phyloP scores from a whole-genome alignment of 2,329 filamentous ascomycete genomes.

The Waltergamsia citrina region DNA sequence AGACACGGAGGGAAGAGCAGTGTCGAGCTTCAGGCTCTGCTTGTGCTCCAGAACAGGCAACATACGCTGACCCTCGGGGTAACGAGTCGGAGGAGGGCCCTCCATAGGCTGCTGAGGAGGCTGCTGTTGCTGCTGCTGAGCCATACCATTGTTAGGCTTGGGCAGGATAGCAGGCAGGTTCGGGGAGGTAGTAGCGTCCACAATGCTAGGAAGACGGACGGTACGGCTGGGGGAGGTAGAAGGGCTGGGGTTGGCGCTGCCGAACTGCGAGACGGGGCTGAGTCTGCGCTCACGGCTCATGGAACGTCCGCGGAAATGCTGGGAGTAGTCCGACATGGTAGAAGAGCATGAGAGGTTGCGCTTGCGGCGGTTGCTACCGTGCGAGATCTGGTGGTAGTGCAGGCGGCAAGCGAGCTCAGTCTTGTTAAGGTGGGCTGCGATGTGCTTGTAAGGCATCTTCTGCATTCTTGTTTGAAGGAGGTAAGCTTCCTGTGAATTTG shows the following conservation, averaged over 20 bases:
- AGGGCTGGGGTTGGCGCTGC: slow-evolving; percentile 34
- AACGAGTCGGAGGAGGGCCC: background rate
- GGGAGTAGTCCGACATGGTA: slow-evolving; percentile 44
- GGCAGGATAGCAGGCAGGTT: slow-evolving; percentile 55
- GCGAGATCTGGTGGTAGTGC: slow-evolving; percentile 79
- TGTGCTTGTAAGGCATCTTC: slow-evolving; percentile 89
- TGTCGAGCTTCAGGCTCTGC: slow-evolving; percentile 47
- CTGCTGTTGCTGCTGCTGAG: background rate
- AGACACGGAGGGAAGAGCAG: slow-evolving; percentile 28
- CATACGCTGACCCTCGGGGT: slow-evolving; percentile 1
- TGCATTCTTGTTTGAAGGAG: slow-evolving; percentile 75
- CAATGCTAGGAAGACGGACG: slow-evolving; percentile 45
- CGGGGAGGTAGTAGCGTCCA: slow-evolving; percentile 31
- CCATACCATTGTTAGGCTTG: slow-evolving; percentile 35
- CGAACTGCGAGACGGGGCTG: slow-evolving; percentile 23
- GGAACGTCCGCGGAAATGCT: slow-evolving; percentile 22
- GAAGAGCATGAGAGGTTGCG: slow-evolving; percentile 63
- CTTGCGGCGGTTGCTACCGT: slow-evolving; percentile 73
- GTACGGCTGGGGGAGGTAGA: slow-evolving; percentile 32
- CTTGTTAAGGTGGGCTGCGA: slow-evolving; percentile 76
- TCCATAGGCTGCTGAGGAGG: background rate
- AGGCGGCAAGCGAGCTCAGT: slow-evolving; percentile 80
- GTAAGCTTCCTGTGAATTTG: slow-evolving; percentile 58
- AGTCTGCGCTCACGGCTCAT: slow-evolving; percentile 30
- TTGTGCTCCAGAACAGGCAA: slow-evolving; percentile 4